Conservation (phyloP, 306 rosid genomes). For the Leucaena leucocephala region DNA sequence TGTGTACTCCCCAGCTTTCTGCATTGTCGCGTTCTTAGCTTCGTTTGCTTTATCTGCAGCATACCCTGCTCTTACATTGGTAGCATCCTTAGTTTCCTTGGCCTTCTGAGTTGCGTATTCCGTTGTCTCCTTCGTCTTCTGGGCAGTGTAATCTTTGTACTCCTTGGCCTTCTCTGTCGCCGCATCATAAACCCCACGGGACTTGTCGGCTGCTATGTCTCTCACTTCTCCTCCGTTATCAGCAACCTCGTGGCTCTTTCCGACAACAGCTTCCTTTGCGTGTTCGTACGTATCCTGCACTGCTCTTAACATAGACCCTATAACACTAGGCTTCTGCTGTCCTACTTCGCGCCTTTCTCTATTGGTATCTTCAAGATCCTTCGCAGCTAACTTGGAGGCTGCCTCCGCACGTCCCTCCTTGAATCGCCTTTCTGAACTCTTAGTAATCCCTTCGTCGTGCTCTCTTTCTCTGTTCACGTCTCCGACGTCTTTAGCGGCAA, state of each 20-base stretch:
- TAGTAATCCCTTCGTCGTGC: constrained; percentile 13
- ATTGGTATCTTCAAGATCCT: constrained; percentile 61
- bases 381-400: constrained; percentile 62
- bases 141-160: constrained; percentile 5
- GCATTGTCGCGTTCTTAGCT: constrained; percentile 19
- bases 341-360: constrained; percentile 29
- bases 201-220: constrained; percentile 22
- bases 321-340: constrained; percentile 49
- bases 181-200: constrained; percentile 28
- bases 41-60: constrained; percentile 27
- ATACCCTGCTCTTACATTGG: constrained; percentile 15
- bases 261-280: constrained; percentile 73
- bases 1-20: constrained; percentile 37
- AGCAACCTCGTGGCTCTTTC: constrained; percentile 44
- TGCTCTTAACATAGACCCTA: constrained; percentile 59
- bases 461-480: constrained; percentile 52
- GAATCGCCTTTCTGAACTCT: constrained; percentile 32
- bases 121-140: constrained; percentile 18
- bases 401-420: constrained; percentile 73
- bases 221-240: constrained; percentile 25
- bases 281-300: constrained; percentile 63
- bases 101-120: constrained; percentile 29
- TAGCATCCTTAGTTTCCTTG: constrained; percentile 18
- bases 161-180: constrained; percentile 27
- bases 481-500: constrained; percentile 57